Evolutionary conservation across 306 rosid species (phyloP).

Genomic region (Pyrus bretschneideri): DNA sequence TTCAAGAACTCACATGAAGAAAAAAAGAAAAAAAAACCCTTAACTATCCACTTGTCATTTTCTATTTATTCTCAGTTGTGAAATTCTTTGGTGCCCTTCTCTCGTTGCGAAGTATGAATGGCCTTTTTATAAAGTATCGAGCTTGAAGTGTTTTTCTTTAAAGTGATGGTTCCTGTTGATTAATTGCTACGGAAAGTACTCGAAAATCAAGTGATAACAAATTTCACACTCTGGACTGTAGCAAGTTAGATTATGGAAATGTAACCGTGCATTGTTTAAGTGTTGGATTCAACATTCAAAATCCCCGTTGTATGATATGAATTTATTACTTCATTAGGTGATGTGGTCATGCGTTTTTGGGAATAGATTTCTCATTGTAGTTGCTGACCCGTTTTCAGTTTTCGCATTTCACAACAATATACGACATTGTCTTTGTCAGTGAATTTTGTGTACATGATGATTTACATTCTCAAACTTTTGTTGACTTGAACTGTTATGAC

Average conservation of each 20-base stretch:
- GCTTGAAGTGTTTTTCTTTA: neutral
- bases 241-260: neutral
- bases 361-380: neutral
- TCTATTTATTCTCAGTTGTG: no score
- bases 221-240: neutral
- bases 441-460: neutral
- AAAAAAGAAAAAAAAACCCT: no score
- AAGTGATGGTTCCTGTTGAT: neutral
- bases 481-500: constrained; percentile 3
- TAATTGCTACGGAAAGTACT: neutral
- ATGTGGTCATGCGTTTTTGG: neutral
- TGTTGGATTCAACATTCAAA: neutral
- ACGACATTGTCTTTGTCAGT: neutral
- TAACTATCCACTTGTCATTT: neutral
- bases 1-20: neutral
- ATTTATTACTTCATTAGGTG: neutral
- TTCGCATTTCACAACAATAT: neutral
- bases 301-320: neutral
- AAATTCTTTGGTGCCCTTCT: no score
- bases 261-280: neutral
- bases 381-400: neutral
- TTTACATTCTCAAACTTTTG: neutral
- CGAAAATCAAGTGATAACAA: neutral
- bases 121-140: neutral
- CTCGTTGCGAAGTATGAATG: neutral